Percentiles rank a stretch among this genome's conserved stretches.
Conservation (phyloP, 176 grass and related monocot species). For the Cocos nucifera region DNA sequence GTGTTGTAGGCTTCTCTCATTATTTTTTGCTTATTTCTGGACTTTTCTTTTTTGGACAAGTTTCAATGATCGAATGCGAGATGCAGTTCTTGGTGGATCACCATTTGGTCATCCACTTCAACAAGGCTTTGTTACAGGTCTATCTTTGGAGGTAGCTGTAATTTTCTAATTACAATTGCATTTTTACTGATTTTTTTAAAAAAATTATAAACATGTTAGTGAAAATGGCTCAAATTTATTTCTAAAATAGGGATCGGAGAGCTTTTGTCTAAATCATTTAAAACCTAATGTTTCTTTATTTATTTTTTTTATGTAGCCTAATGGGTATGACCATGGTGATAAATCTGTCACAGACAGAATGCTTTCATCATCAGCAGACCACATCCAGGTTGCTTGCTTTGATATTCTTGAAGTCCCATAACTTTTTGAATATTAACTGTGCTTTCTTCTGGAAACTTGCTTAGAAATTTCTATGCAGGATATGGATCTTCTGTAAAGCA, state of each 20-base stretch:
- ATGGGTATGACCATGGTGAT: slow-evolving; percentile 79
- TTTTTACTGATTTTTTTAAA: slow-evolving; percentile 1
- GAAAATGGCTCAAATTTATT: no score
- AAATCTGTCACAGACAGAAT: slow-evolving; percentile 47
- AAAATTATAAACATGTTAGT: background rate
- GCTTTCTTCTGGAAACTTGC: no score
- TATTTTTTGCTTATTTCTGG: slow-evolving; percentile 6
- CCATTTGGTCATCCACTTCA: slow-evolving; percentile 84
- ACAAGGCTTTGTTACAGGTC: slow-evolving; percentile 82
- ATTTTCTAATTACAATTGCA: background rate
- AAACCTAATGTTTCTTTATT: slow-evolving; percentile 14
- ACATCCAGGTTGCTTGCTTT: slow-evolving; percentile 57
- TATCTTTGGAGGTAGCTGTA: slow-evolving; percentile 63
- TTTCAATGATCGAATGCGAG: slow-evolving; percentile 95
- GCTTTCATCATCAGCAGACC: slow-evolving; percentile 56
- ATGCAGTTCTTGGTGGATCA: slow-evolving; percentile 80
- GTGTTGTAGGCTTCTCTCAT: background rate
- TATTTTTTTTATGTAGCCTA: slow-evolving; percentile 45
- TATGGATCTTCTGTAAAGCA: no score
- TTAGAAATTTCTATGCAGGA: no score
- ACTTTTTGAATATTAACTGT: background rate
- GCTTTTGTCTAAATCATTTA: no score
- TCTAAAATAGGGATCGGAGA: no score
- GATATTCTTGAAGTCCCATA: background rate
- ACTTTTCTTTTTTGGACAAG: slow-evolving; percentile 17